These are phyloP conservation scores for Metschnikowia rubicola DNA, from an alignment of 805 yeast species.

Conservation along the genomic window DNA sequence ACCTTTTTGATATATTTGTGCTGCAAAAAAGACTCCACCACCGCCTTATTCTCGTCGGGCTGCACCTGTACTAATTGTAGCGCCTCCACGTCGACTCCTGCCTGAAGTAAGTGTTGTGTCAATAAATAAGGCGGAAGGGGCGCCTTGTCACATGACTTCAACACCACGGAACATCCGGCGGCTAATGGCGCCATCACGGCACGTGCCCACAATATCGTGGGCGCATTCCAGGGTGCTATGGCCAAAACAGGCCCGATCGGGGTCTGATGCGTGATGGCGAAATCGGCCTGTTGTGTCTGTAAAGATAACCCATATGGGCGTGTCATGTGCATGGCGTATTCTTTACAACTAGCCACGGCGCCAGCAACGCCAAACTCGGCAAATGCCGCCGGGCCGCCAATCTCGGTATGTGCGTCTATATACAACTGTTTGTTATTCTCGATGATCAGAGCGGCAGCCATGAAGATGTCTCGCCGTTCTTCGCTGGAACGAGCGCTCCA, in stretches of 20 bases:
- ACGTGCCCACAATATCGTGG: constrained; percentile 38
- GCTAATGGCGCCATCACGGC: constrained; percentile 43
- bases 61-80: constrained; percentile 33
- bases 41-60: constrained; percentile 22
- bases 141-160: constrained; percentile 40
- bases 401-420: constrained; percentile 11
- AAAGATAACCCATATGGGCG: constrained; percentile 19
- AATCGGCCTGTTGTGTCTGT: constrained; percentile 13
- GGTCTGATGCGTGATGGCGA: constrained; percentile 29
- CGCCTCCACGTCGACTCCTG: constrained; percentile 37
- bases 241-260: constrained; percentile 47
- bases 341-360: constrained; percentile 10
- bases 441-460: constrained; percentile 17
- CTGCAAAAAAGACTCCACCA: constrained; percentile 26
- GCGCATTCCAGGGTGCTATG: constrained; percentile 50
- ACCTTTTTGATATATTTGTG: constrained; percentile 31
- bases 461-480: constrained; percentile 21
- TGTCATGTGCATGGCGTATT: constrained; percentile 11
- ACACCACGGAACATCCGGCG: constrained; percentile 47
- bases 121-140: constrained; percentile 31
- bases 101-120: constrained; percentile 31
- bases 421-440: constrained; percentile 7
- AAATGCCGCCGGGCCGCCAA: constrained; percentile 8
- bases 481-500: constrained; percentile 22
- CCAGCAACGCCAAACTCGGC: constrained; percentile 8